These are phyloP conservation scores for Jaapia argillacea DNA, from an alignment of 768 basidiomycete species.

Conservation along the genomic window DNA sequence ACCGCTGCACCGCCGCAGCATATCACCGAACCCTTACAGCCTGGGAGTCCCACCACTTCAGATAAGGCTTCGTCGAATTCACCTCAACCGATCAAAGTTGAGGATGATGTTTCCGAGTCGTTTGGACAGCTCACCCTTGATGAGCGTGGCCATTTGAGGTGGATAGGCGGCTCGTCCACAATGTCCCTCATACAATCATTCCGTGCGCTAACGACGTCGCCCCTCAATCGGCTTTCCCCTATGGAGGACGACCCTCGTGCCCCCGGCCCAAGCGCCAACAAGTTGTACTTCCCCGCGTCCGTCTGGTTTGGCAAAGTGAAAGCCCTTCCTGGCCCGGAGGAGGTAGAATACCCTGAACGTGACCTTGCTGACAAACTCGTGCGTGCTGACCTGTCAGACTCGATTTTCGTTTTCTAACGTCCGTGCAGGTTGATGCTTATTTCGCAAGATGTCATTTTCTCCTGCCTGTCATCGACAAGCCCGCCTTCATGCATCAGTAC, in stretches of 20 bases:
- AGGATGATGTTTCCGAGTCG: slow-evolving; percentile 75
- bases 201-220: slow-evolving; percentile 62
- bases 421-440: slow-evolving; percentile 69
- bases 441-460: slow-evolving; percentile 82
- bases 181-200: slow-evolving; percentile 91
- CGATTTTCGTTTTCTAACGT: slow-evolving; percentile 4
- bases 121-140: slow-evolving; percentile 84
- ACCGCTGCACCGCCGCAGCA: no score
- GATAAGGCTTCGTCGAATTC: slow-evolving; percentile 21
- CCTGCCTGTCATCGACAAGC: slow-evolving; percentile 82
- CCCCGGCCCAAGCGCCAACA: slow-evolving; percentile 72
- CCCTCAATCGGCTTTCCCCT: slow-evolving; percentile 68
- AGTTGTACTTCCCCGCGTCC: slow-evolving; percentile 80
- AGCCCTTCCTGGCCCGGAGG: slow-evolving; percentile 74
- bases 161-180: slow-evolving; percentile 88
- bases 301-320: slow-evolving; percentile 82
- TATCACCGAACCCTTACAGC: slow-evolving; percentile 9
- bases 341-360: slow-evolving; percentile 79
- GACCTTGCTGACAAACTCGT: slow-evolving; percentile 85
- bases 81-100: slow-evolving; percentile 40
- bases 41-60: slow-evolving; percentile 6
- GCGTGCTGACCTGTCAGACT: slow-evolving; percentile 21
- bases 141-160: slow-evolving; percentile 83
- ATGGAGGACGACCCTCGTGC: slow-evolving; percentile 78
- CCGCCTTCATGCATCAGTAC: slow-evolving; percentile 69